These are phyloP conservation scores for Cutaneotrichosporon spelunceum DNA, from an alignment of 1,284 basidiomycete species.

Conservation along the genomic window DNA sequence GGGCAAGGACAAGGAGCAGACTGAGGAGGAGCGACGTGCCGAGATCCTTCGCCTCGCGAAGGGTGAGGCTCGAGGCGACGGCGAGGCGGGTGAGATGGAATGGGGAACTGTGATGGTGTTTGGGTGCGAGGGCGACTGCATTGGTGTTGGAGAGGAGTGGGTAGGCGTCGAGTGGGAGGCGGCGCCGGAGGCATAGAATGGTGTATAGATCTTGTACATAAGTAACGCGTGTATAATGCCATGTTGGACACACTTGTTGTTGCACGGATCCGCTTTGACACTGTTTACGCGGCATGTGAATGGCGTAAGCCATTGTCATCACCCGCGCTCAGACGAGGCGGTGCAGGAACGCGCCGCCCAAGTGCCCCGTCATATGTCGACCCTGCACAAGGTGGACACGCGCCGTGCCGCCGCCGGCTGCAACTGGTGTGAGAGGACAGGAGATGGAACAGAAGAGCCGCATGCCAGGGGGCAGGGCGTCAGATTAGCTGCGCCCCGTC, in stretches of 20 bases:
- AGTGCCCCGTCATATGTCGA: not conserved
- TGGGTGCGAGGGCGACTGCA: constrained; percentile 49
- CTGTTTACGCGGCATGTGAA: not conserved
- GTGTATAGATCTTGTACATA: constrained; percentile 1
- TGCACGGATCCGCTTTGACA: not conserved
- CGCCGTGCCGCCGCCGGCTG: not conserved
- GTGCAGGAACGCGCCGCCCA: not conserved
- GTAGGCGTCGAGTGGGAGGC: constrained; percentile 44
- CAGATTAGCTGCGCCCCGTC: not conserved
- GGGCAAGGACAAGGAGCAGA: constrained; percentile 15
- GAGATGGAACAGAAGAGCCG: not conserved
- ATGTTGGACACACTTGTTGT: not conserved
- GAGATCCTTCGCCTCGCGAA: constrained; percentile 39
- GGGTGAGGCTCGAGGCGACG: constrained; percentile 26
- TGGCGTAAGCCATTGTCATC: not conserved
- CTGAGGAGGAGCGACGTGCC: constrained; percentile 43
- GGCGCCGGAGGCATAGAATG: not conserved
- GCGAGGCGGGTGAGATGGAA: constrained; percentile 46
- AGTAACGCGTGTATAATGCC: not conserved
- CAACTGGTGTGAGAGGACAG: not conserved
- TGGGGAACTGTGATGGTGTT: constrained; percentile 52
- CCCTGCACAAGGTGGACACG: not conserved
- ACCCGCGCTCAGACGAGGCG: not conserved
- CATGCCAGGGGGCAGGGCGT: not conserved
- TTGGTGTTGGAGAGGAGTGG: constrained; percentile 50